These are phyloP conservation scores for Chrysoporthe deuterocubensis DNA, from an alignment of 2,329 filamentous ascomycete genomes.

Conservation along the genomic window DNA sequence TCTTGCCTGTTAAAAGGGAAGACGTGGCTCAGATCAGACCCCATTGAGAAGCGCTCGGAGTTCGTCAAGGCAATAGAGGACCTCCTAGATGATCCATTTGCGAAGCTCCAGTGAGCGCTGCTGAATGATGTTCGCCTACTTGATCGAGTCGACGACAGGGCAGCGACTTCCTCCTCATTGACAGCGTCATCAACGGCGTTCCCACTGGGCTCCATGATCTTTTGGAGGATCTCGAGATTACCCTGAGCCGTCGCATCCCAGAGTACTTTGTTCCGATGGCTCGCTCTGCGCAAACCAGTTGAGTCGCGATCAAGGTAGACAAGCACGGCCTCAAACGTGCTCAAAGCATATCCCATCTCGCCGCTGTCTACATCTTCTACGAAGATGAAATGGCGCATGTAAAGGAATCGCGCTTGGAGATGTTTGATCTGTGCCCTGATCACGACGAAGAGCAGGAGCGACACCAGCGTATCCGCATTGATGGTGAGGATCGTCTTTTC, in stretches of 20 bases:
- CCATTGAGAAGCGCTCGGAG: conserved; percentile 58
- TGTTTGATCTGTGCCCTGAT: conserved; percentile 88
- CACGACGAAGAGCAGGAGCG: conserved; percentile 86
- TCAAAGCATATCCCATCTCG: conserved; percentile 93
- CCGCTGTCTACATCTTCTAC: conserved; percentile 97
- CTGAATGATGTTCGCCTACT: conserved; percentile 49
- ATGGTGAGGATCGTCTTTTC: conserved; percentile 64
- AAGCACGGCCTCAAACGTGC: conserved; percentile 92
- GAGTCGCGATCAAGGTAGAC: conserved; percentile 87
- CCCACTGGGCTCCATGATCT: conserved; percentile 75
- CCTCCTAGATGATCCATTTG: conserved; percentile 45
- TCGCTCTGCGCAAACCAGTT: conserved; percentile 78
- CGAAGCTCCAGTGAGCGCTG: conserved; percentile 48
- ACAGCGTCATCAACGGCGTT: conserved; percentile 51
- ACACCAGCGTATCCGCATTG: conserved; percentile 91
- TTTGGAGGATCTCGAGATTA: conserved; percentile 73
- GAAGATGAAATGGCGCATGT: conserved; percentile 97
- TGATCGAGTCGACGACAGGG: conserved; percentile 42
- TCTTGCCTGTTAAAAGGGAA: conserved; percentile 82
- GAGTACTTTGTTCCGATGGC: conserved; percentile 79
- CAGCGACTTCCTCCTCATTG: conserved; percentile 45
- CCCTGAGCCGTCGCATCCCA: conserved; percentile 88
- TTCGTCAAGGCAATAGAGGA: conserved; percentile 46
- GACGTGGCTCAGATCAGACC: conserved; percentile 75
- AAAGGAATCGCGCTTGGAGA: conserved; percentile 85